Base-by-base conservation (phyloP, 108 stramenopile genomes). In the Skeletonema tropicum region DNA sequence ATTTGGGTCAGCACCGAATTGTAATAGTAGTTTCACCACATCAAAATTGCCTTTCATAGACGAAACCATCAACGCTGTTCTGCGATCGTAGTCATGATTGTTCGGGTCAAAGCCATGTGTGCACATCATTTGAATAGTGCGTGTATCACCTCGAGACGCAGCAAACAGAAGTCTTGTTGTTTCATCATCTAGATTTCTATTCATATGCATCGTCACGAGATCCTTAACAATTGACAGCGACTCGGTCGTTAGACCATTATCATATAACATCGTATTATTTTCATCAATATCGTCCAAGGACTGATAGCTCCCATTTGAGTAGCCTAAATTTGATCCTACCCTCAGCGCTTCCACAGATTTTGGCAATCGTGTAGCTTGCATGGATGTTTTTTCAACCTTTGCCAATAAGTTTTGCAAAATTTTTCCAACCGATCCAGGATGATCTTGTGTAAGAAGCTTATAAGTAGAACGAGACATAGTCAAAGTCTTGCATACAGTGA, bases 1-100 rank as follows among this genome's bases (percentile, higher is more conserved):
- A 60, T 91, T 91, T 13, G 90, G 88, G 64, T 86, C 49, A 6
- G 88, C 90, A 4, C 73, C 66, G 64, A 64, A 91, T 14, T 87
- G 69, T 58, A 91, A 48, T 9, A 91, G 60, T 46, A 80, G 23
- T 42, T 62, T 61, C 19, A 85, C 88, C 12, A 79, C 87, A 60
- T 89, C 90, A 38, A 81, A 68, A 73, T 88, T 85, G 0, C 90
- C 90, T 58, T 89, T 89, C 88, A 88, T 89, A 25, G 87, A 71
- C 29, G 88, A 86, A 5, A 91, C 90, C 88, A 89, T 89, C 30
- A 91, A 41, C 25, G 90, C 90, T 26, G 90, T 88, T 35, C 90
- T 73, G 41, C 72, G 49, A 71, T 91, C 90, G 55, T 91, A 91
- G 62, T 91, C 90, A 7, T 74, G 38, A 61, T 79, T 85, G 73